These are phyloP conservation scores for Blastobotrys niveus DNA, from an alignment of 1,139 yeast species.

Conservation along the genomic window DNA sequence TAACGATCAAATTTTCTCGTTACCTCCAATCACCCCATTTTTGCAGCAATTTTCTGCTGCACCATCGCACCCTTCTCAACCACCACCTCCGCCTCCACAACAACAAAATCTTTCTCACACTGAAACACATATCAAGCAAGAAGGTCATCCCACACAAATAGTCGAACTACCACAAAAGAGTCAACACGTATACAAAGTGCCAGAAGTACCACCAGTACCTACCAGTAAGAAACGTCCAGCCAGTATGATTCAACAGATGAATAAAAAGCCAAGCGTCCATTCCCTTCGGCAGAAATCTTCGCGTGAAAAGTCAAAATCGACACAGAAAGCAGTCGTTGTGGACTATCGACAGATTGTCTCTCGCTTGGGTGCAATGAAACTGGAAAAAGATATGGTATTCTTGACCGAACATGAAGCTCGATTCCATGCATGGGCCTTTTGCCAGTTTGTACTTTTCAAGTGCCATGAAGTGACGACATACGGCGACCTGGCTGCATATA, in stretches of 20 bases:
- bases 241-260: not conserved
- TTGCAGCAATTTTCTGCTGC: too few relatives aligned
- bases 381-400: not conserved
- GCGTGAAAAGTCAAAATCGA: not conserved
- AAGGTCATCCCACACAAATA: too few relatives aligned
- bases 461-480: conserved; percentile 11
- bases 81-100: too few relatives aligned
- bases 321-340: not conserved
- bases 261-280: not conserved
- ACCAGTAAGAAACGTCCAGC: not conserved
- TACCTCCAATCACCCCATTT: too few relatives aligned
- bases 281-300: not conserved
- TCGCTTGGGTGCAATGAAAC: not conserved
- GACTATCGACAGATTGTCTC: not conserved
- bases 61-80: too few relatives aligned
- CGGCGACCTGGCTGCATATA: conserved; percentile 8
- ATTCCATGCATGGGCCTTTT: conserved; percentile 10
- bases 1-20: too few relatives aligned
- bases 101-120: too few relatives aligned
- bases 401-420: conserved; percentile 10
- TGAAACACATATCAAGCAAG: too few relatives aligned
- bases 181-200: too few relatives aligned
- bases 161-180: too few relatives aligned
- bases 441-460: conserved; percentile 6
- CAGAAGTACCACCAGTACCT: not conserved